Base-by-base conservation (phyloP, 164 flowering plant genomes). In the Aristolochia californica region DNA sequence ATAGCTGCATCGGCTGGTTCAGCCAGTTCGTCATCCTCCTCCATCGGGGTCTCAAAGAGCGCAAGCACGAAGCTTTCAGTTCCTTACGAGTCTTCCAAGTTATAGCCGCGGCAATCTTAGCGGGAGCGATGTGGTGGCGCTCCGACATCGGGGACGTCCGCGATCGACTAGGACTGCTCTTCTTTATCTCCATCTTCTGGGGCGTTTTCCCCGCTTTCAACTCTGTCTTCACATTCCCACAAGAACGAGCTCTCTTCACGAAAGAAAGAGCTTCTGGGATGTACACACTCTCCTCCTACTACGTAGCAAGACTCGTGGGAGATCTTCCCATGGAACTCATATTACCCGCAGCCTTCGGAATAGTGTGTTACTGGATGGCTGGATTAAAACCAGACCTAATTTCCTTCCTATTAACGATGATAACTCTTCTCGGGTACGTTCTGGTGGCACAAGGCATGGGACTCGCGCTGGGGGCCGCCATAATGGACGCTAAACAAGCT, bases 371-470 rank as follows among this genome's bases (percentile, higher is more conserved):
- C 47, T 90, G 93, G 93, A 83, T 84, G 94, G 62, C 85, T 0
- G 91, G 86, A 4, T 64, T 90, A 2, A 81, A 62, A 48, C 79
- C 87, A 2, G 82, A 78, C 1, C 16, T 72, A 0, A 58, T 62
- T 0, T 66, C 95, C 1, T 90, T 87, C 56, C 48, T 85, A 0
- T 27, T 76, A 28, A 82, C 94, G 4, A 56, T 81, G 20, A 26
- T 66, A 23, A 76, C 82, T 4, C 64, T 89, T 0, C 74, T 89
- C 0, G 76, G 79, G 16, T 81, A 90, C 57, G 97, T 87, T 13
- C 74, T 90, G 10, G 95, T 82, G 18, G 84, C 93, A 7, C 93
- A 85, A 60, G 97, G 97, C 11, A 77, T 90, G n/a, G 95, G 95
- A 20, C 82, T 85, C 0, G 83, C 82, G 0, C 50, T 90, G 1